Conservation (phyloP, 768 basidiomycete species). For the Gloeopeniophorella convolvens region DNA sequence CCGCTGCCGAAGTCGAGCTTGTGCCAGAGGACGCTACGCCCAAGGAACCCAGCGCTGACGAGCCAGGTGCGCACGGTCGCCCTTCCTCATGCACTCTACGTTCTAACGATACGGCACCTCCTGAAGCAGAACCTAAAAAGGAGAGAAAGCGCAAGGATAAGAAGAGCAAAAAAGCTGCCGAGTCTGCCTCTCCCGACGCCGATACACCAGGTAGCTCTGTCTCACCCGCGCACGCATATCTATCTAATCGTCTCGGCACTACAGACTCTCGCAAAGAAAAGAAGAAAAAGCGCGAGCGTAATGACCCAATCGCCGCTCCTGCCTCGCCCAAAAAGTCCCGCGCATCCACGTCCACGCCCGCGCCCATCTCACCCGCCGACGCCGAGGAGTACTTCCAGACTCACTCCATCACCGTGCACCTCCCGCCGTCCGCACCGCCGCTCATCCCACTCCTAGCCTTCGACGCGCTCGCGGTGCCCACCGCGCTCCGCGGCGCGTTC, state of each 20-base stretch:
- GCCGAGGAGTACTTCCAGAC: constrained; percentile 48
- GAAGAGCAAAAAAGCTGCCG: constrained; percentile 18
- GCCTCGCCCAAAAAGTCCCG: too few species aligned
- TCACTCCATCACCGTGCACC: constrained; percentile 69
- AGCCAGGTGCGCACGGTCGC: too few species aligned
- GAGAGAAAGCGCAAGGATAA: constrained; percentile 22
- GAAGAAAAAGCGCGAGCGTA: constrained; percentile 32
- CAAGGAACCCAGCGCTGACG: too few species aligned
- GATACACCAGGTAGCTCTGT: too few species aligned
- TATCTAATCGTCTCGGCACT: not conserved
- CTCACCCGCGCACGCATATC: too few species aligned
- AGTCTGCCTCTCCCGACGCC: not conserved
- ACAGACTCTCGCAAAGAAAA: constrained; percentile 20
- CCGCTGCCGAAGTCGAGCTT: too few species aligned
- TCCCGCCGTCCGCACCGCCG: constrained; percentile 37
- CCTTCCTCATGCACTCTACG: too few species aligned
- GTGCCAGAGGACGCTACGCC: too few species aligned
- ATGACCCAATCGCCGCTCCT: constrained; percentile 25
- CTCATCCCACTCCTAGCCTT: constrained; percentile 71
- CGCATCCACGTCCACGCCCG: constrained; percentile 17
- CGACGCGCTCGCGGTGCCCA: constrained; percentile 60
- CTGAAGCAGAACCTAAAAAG: not conserved
- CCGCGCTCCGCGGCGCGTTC: constrained; percentile 56
- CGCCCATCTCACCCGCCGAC: constrained; percentile 25
- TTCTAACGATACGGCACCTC: too few species aligned